Conservation (phyloP, 2,329 filamentous ascomycete genomes). For the Phialophora macrospora region DNA sequence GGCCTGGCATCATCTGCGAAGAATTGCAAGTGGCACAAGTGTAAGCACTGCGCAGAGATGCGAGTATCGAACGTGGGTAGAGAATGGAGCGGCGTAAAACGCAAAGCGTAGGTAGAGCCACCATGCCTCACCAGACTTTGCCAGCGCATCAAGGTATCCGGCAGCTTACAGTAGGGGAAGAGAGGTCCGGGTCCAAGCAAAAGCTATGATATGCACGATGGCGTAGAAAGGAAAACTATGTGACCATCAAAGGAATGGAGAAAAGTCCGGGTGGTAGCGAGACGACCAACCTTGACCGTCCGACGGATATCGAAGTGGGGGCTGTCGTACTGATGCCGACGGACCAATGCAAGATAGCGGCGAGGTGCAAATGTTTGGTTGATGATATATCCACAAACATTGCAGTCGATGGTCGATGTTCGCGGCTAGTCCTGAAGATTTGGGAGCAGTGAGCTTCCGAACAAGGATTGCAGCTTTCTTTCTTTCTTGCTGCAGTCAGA, state of each 20-base stretch:
- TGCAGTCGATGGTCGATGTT: constrained; percentile 5
- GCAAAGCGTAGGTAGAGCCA: constrained; percentile 25
- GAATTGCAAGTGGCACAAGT: constrained; percentile 27
- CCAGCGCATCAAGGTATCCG: constrained; percentile 35
- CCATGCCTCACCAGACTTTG: constrained; percentile 32
- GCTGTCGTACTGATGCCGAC: constrained; percentile 15
- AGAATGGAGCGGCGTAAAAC: constrained; percentile 33
- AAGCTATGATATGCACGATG: constrained; percentile 37
- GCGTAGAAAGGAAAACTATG: constrained; percentile 27
- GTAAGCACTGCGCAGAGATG: constrained; percentile 24
- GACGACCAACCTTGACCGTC: constrained; percentile 21
- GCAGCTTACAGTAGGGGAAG: constrained; percentile 24
- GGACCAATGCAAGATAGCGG: constrained; percentile 27
- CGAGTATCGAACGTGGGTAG: constrained; percentile 33
- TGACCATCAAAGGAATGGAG: constrained; percentile 21
- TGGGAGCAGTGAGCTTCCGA: constrained; percentile 17
- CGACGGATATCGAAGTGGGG: constrained; percentile 29
- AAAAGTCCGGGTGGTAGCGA: constrained; percentile 15
- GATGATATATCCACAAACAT: constrained; percentile 18
- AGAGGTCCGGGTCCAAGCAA: constrained; percentile 24
- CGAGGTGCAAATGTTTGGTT: constrained; percentile 16
- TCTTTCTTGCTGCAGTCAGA: constrained; percentile 12
- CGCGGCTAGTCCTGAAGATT: constrained; percentile 5
- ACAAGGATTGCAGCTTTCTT: constrained; percentile 15
- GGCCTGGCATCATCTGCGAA: constrained; percentile 36